phyloP scores from a whole-genome alignment of 1,284 basidiomycete species.

The Singerocomus inundabilis region DNA sequence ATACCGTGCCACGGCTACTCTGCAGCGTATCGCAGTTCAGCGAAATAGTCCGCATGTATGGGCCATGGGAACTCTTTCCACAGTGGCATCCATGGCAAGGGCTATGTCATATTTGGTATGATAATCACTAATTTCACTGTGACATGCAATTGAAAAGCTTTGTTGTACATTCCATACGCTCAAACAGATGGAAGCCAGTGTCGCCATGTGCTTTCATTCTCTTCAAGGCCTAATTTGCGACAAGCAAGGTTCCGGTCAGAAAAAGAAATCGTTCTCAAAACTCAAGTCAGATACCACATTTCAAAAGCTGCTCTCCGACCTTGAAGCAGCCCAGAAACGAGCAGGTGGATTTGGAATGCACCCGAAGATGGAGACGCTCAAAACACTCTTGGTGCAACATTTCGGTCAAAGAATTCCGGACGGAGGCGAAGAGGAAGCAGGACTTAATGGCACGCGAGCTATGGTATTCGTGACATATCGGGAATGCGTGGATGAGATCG shows the following conservation, averaged over 20 bases:
- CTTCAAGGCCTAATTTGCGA: conserved; percentile 47
- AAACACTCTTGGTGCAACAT: conserved; percentile 74
- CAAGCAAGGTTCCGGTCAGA: conserved; percentile 36
- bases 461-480: conserved; percentile 96
- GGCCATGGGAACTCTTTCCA: conserved; percentile 44
- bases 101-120: conserved; percentile 82
- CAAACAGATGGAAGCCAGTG: conserved; percentile 74
- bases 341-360: conserved; percentile 62
- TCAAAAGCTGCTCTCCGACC: conserved; percentile 58
- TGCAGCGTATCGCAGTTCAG: conserved; percentile 59
- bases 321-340: conserved; percentile 53
- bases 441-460: conserved; percentile 60
- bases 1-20: conserved; percentile 32
- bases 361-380: conserved; percentile 91
- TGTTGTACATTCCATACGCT: neutral
- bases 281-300: conserved; percentile 59
- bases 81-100: conserved; percentile 58
- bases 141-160: neutral
- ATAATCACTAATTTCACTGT: conserved; percentile 4
- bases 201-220: conserved; percentile 72
- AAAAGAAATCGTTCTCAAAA: conserved; percentile 40
- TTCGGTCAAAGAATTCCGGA: conserved; percentile 64
- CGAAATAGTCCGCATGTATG: conserved; percentile 41
- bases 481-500: conserved; percentile 89
- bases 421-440: conserved; percentile 33